A percentile compares a stretch with the other conserved stretches of the same genome.
Conservation (phyloP, 192 early-diverging fungal genomes). For the Umbelopsis vinacea region DNA sequence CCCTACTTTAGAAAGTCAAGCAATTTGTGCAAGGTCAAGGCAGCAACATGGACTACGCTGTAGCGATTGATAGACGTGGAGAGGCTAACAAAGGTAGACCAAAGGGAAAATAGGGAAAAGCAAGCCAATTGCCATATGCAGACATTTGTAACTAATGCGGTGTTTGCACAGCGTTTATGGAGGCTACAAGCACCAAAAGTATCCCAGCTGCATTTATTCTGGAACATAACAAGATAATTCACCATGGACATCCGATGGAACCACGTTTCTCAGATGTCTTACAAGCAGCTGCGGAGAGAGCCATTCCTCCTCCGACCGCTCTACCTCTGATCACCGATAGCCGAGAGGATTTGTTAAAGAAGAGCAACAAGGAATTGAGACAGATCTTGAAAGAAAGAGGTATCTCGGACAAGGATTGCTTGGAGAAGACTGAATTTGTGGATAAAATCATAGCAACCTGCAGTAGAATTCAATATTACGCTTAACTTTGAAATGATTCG, state of each 20-base stretch:
- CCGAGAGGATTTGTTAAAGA: conserved; percentile 52
- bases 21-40: conserved; percentile 48
- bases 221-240: conserved; percentile 51
- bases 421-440: conserved; percentile 58
- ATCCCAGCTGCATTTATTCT: conserved; percentile 58
- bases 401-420: conserved; percentile 43
- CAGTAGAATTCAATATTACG: conserved; percentile 40
- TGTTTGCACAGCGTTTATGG: conserved; percentile 43
- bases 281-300: conserved; percentile 35
- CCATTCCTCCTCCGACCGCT: conserved; percentile 37
- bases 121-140: neutral
- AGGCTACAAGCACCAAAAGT: conserved; percentile 49
- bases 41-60: conserved; percentile 55
- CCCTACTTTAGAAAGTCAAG: conserved; percentile 44
- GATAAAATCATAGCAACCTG: conserved; percentile 47
- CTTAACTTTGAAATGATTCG: conserved; percentile 15
- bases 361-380: conserved; percentile 53
- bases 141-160: conserved; percentile 4
- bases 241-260: conserved; percentile 56
- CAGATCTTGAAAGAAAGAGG: conserved; percentile 53
- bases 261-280: conserved; percentile 42
- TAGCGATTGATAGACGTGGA: conserved; percentile 49
- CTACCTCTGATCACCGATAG: conserved; percentile 51
- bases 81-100: conserved; percentile 22
- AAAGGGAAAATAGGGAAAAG: neutral